Evolutionary conservation across 2,329 filamentous ascomycete genomes (phyloP).

Genomic region (Colletotrichum melonis): DNA sequence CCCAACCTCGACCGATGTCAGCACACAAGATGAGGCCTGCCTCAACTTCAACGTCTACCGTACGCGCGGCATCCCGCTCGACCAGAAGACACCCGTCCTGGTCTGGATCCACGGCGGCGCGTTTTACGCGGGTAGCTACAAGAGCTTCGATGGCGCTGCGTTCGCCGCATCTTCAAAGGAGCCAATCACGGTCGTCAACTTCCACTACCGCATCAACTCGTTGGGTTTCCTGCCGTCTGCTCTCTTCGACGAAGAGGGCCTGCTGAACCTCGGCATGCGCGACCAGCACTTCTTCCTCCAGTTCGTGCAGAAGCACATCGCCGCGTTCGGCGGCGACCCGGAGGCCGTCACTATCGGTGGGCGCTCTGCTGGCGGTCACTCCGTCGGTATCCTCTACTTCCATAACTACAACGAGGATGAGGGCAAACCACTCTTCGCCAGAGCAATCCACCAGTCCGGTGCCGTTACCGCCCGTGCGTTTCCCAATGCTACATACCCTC

Average conservation of each 20-base stretch:
- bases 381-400: conserved; percentile 71
- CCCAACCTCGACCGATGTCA: conserved; percentile 27
- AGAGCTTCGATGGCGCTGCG: conserved; percentile 49
- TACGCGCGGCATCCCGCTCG: conserved; percentile 45
- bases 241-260: conserved; percentile 65
- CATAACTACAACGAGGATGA: conserved; percentile 70
- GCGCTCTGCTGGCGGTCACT: conserved; percentile 69
- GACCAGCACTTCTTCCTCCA: conserved; percentile 71
- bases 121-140: conserved; percentile 47
- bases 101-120: conserved; percentile 55
- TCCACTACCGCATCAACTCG: conserved; percentile 72
- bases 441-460: conserved; percentile 73
- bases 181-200: conserved; percentile 70
- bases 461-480: conserved; percentile 53
- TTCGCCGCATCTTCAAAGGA: conserved; percentile 50
- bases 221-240: conserved; percentile 71
- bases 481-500: conserved; percentile 49
- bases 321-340: conserved; percentile 73
- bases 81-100: conserved; percentile 49
- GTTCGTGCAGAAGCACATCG: conserved; percentile 74
- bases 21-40: conserved; percentile 44
- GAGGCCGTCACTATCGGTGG: conserved; percentile 74
- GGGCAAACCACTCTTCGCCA: conserved; percentile 72
- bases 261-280: conserved; percentile 68
- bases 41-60: conserved; percentile 55